A percentile compares a stretch with the other conserved stretches of the same genome.
These are phyloP conservation scores for Termitomyces sp. DNA, from an alignment of 768 basidiomycete genomes.

Conservation along the genomic window DNA sequence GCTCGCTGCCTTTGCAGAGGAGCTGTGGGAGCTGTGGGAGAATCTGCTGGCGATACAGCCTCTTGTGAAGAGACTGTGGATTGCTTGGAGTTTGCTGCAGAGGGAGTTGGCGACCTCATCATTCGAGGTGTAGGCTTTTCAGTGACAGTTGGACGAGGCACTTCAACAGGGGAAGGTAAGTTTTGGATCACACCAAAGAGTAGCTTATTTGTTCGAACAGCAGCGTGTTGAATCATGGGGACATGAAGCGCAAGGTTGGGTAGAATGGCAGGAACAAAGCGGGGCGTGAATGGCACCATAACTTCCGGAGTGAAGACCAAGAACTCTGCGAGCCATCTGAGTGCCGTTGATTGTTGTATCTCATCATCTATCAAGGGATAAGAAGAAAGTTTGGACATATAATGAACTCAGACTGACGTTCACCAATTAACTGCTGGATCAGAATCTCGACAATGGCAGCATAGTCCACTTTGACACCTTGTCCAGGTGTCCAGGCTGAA, in stretches of 20 bases:
- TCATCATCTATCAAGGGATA: conserved; percentile 67
- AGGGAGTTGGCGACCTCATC: conserved; percentile 55
- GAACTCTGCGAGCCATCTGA: conserved; percentile 91
- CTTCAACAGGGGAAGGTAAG: conserved; percentile 69
- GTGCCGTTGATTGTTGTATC: conserved; percentile 91
- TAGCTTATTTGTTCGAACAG: conserved; percentile 80
- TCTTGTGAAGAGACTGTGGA: conserved; percentile 45
- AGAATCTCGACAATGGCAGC: conserved; percentile 91
- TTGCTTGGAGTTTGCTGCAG: conserved; percentile 44
- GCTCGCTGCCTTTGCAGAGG: conserved; percentile 22
- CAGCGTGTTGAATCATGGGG: conserved; percentile 82
- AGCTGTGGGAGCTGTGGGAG: conserved; percentile 16
- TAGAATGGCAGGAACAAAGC: conserved; percentile 87
- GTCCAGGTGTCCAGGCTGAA: conserved; percentile 86
- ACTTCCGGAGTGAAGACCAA: conserved; percentile 84
- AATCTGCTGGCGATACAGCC: conserved; percentile 32
- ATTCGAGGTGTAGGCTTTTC: conserved; percentile 31
- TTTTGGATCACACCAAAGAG: conserved; percentile 83
- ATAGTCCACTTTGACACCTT: conserved; percentile 90
- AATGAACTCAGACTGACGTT: conserved; percentile 51
- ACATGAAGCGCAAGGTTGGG: conserved; percentile 94
- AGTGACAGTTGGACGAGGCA: conserved; percentile 22
- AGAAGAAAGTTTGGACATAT: conserved; percentile 1
- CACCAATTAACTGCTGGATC: conserved; percentile 76
- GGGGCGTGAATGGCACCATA: conserved; percentile 91